Base-by-base conservation (phyloP, 768 basidiomycete genomes). In the Auriscalpium vulgare region DNA sequence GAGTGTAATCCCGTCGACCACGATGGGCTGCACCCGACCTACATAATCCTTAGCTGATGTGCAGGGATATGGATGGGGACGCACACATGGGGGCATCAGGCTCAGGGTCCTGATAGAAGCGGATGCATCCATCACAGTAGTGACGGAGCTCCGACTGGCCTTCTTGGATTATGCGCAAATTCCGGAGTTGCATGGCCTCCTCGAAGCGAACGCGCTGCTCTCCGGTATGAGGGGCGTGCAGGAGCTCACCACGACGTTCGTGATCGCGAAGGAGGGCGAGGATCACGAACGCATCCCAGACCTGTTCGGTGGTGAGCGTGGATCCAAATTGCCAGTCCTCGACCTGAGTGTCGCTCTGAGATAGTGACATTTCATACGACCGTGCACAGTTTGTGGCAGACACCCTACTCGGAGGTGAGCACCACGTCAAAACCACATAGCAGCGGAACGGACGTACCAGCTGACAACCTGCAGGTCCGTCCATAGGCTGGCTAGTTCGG, bases 141-240 rank as follows among this genome's bases (percentile, higher is more conserved):
- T 73, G 71, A 0, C 38, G 44, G 51, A 57, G 56, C 47, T 72
- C 69, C 0, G 65, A 63, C 37, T 70, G 69, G 0, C 71, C 67
- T 45, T 50, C 44, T 10, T 54, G 45, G 3, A 49, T 53, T 5
- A 73, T 64, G 11, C 57, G 56, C 8, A 57, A 35, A 43, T 70
- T 73, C 3, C 68, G 61, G 1, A 52, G 59, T 10, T 50, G 16
- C 45, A 71, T 69, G 0, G 64, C 65, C 10, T 48, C 45, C 1
- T 40, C 55, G 37, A 72, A 67, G 1, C 68, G 57, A 34, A 61
- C 59, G 9, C 59, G 62, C 38, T 70, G 67, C 1, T 51, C 51
- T 2, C 64, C 62, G 16, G 21, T 54, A 53, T 70, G 62, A 8
- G 66, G 66, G 14, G 70, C 63, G 9, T 44, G 38, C 2, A 70